These are phyloP conservation scores for Tephrocybe sp. DNA, from an alignment of 768 basidiomycete species.

Conservation along the genomic window DNA sequence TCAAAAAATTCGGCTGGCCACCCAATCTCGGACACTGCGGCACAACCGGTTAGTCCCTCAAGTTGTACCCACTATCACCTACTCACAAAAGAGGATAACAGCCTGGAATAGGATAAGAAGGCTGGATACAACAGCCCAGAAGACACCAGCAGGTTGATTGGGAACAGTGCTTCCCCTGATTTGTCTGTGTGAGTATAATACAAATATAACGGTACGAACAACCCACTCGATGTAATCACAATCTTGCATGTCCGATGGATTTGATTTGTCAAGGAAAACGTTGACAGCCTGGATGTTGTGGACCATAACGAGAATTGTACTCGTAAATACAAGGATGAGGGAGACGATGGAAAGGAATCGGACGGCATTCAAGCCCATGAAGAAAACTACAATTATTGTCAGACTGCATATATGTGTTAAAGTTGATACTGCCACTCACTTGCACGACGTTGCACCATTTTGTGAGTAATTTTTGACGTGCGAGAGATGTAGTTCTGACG, in stretches of 20 bases:
- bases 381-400: constrained; percentile 35
- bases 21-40: constrained; percentile 67
- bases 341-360: constrained; percentile 76
- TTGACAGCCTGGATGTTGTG: constrained; percentile 79
- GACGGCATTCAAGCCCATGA: constrained; percentile 77
- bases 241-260: constrained; percentile 40
- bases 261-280: constrained; percentile 47
- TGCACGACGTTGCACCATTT: constrained; percentile 34
- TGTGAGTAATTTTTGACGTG: constrained; percentile 4
- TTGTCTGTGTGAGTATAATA: neutral
- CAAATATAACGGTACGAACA: neutral
- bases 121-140: constrained; percentile 87
- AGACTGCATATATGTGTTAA: neutral
- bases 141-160: constrained; percentile 88
- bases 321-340: constrained; percentile 79
- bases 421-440: constrained; percentile 20
- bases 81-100: constrained; percentile 66
- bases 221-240: constrained; percentile 83
- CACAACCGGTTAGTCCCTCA: too few species aligned
- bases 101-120: constrained; percentile 85
- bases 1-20: constrained; percentile 82
- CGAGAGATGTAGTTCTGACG: constrained; percentile 1
- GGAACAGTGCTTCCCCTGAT: constrained; percentile 80
- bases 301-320: constrained; percentile 71
- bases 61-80: too few species aligned